A percentile compares a stretch with the other conserved stretches of the same genome.
These are phyloP conservation scores for Kregervanrija delftensis DNA, from an alignment of 805 yeast genomes.

Conservation along the genomic window DNA sequence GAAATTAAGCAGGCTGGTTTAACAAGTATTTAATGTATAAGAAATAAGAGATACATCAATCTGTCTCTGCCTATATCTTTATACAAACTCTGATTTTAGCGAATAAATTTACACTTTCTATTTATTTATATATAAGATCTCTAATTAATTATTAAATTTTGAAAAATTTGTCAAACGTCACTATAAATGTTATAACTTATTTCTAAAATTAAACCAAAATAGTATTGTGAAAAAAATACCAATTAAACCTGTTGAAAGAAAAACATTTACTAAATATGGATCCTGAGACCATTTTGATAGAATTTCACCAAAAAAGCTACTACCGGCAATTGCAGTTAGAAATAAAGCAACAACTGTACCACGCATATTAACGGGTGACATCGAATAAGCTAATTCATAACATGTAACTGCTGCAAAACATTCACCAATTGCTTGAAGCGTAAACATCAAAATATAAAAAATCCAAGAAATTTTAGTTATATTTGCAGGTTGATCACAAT, in stretches of 20 bases:
- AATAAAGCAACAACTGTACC: conserved; percentile 41
- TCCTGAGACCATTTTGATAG: conserved; percentile 33
- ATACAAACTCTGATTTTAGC: no score
- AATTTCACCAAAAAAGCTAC: conserved; percentile 38
- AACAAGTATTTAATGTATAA: conserved; percentile 6
- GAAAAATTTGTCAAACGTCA: neutral
- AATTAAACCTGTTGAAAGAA: conserved; percentile 28
- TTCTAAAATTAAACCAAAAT: conserved; percentile 12
- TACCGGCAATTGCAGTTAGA: conserved; percentile 34
- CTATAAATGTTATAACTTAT: neutral
- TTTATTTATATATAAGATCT: no score
- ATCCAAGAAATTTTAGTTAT: conserved; percentile 28
- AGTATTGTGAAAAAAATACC: conserved; percentile 25
- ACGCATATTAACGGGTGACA: conserved; percentile 44
- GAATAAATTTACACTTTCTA: no score
- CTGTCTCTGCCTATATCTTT: no score
- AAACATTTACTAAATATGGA: conserved; percentile 33
- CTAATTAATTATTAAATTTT: neutral
- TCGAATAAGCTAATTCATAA: conserved; percentile 47
- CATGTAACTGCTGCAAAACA: conserved; percentile 46
- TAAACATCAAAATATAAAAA: conserved; percentile 28
- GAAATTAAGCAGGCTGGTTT: conserved; percentile 31
- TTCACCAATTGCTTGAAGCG: conserved; percentile 45
- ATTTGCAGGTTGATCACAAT: conserved; percentile 11
- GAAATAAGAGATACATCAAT: no score